Base-by-base conservation (phyloP, 2,329 filamentous ascomycete species). In the Moelleriella libera region DNA sequence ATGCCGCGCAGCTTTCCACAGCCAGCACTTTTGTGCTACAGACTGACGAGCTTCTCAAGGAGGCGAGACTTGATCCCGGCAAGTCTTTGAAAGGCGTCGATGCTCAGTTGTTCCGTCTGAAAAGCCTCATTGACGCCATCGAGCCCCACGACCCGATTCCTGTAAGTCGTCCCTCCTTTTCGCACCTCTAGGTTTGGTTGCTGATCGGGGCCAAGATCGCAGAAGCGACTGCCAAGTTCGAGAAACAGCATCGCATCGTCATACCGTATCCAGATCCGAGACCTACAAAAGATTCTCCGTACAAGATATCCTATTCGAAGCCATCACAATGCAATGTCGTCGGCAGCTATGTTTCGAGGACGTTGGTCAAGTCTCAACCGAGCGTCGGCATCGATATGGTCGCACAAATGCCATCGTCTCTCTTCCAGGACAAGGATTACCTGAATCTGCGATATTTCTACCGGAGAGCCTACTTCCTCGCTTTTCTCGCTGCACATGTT, bases 341-440 rank as follows among this genome's bases (percentile, higher is more conserved):
- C 32, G 92, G 92, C 45, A 94, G 89, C 64, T 90, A 94, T 68
- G 78, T 85, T 9, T 71, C 85, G 46, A 83, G 79, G 62, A 89
- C 82, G 2, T 83, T 87, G 64, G 69, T 80, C 49, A 85, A 83
- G 57, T 71, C 73, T 9, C 77, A 82, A 54, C 64, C 67, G 45
- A 63, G 62, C 30, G 66, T 82, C 30, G 71, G 75, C 12, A 72
- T 96, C 50, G 90, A 97, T 63, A 78, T 97, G 74, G 80, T 90
- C 5, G 79, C 94, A 12, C 84, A 85, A 44, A 94, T 98, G 80
- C 90, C 92, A 5, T 64, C 69, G 49, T 68, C 75, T 1, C 66
- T 95, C 10, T 89, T 97, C 57, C 88, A 95, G 59, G 86, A 94
- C 43, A 97, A 97, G 66, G 92, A 98, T 64, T 96, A 90, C 61